phyloP scores from a whole-genome alignment of 1,139 yeast species.

The Taiozyma sp. region DNA sequence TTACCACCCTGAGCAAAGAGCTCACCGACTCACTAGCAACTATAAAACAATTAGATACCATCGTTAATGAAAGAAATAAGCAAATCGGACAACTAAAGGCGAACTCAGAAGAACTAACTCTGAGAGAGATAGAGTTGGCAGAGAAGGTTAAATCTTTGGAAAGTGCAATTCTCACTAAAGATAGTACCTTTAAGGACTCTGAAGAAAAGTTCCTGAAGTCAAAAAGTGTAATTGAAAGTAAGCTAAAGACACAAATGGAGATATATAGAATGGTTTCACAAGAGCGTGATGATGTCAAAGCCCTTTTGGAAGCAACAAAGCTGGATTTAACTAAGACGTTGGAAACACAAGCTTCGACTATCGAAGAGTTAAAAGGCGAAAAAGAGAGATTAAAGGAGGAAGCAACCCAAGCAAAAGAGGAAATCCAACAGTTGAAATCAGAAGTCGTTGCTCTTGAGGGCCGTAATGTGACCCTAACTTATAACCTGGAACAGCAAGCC shows the following conservation, averaged over 20 bases:
- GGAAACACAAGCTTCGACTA: constrained; percentile 1
- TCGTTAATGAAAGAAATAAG: background rate
- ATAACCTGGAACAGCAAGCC: constrained; percentile 2
- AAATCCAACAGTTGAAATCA: background rate
- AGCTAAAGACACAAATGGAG: constrained; percentile 17
- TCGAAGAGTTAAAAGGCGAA: constrained; percentile 1
- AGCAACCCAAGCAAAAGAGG: background rate
- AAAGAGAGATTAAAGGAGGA: background rate
- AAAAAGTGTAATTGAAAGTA: constrained; percentile 12
- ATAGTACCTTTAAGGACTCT: background rate
- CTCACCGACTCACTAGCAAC: background rate
- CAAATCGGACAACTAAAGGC: background rate
- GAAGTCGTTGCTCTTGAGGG: background rate
- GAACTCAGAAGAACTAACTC: background rate
- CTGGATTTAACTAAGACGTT: background rate
- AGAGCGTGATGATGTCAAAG: constrained; percentile 15
- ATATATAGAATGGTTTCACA: constrained; percentile 12
- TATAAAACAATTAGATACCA: background rate
- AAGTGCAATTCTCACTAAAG: constrained; percentile 1
- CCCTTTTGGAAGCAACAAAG: constrained; percentile 4
- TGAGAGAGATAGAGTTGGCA: background rate
- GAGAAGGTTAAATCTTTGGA: constrained; percentile 1
- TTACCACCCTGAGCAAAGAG: background rate
- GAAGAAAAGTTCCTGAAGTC: constrained; percentile 11
- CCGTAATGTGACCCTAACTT: background rate